Conservation (phyloP, 345 rosid genomes). For the Eutrema heterophyllum region DNA sequence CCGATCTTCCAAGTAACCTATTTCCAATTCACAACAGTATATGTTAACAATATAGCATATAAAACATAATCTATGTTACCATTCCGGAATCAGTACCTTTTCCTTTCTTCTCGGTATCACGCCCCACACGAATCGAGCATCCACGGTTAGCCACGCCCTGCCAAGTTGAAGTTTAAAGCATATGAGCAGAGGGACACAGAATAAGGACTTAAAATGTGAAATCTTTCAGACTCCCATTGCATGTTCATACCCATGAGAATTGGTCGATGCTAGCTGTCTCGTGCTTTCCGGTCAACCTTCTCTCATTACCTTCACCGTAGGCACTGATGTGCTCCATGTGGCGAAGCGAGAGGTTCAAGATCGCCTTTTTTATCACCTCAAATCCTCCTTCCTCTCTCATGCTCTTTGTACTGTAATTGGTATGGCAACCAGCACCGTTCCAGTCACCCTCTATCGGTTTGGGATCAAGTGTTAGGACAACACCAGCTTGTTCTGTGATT, state of each 20-base stretch:
- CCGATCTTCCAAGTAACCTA: conserved; percentile 87
- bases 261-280: conserved; percentile 89
- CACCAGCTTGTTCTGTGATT: conserved; percentile 97
- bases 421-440: conserved; percentile 99
- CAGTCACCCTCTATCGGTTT: conserved; percentile 97
- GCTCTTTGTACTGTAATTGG: conserved; percentile 92
- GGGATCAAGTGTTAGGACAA: conserved; percentile 87
- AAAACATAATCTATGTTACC: background rate
- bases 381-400: conserved; percentile 96
- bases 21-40: conserved; percentile 3
- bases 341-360: conserved; percentile 83
- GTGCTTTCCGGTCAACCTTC: conserved; percentile 94
- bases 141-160: conserved; percentile 99
- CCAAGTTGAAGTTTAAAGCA: conserved; percentile 1
- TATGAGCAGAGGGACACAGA: background rate
- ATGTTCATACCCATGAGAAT: conserved; percentile 75
- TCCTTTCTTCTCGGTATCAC: conserved; percentile 85
- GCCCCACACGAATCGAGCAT: conserved; percentile 94
- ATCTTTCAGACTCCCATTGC: background rate
- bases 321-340: conserved; percentile 87
- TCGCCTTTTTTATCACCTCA: conserved; percentile 87
- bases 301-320: conserved; percentile 98
- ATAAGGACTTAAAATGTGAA: background rate
- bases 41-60: conserved; percentile 4
- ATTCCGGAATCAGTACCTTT: conserved; percentile 49